Conservation (phyloP, 306 rosid genomes). For the Styphnolobium japonicum region DNA sequence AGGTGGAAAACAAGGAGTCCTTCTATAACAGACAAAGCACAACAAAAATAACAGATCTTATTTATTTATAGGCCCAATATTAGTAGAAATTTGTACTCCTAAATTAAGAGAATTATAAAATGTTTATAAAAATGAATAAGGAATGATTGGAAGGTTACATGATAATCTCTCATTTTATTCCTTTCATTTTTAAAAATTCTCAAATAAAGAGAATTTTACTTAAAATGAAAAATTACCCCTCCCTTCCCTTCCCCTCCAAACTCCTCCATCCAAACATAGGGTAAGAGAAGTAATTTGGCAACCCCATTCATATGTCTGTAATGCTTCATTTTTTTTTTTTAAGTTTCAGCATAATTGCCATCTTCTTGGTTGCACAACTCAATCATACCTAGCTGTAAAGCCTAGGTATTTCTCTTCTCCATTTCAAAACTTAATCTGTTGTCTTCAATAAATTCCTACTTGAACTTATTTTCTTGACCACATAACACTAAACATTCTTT, state of each 20-base stretch:
- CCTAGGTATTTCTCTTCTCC: background rate
- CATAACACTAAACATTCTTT: background rate
- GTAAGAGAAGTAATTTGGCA: background rate
- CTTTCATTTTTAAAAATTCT: too few species aligned
- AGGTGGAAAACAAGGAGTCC: too few species aligned
- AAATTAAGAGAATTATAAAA: too few species aligned
- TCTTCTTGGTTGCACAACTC: background rate
- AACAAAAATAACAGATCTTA: too few species aligned
- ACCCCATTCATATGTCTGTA: background rate
- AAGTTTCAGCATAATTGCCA: background rate
- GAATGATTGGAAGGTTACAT: too few species aligned
- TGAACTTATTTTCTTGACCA: background rate
- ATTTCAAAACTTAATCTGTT: background rate
- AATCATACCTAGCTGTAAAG: background rate
- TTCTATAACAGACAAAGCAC: too few species aligned
- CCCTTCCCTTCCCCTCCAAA: too few species aligned
- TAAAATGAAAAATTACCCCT: too few species aligned
- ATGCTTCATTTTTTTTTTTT: background rate
- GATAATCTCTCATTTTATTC: too few species aligned
- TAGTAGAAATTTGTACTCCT: background rate
- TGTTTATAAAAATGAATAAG: too few species aligned
- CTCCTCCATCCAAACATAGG: too few species aligned
- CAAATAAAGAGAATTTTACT: too few species aligned
- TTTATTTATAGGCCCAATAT: background rate
- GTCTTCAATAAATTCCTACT: background rate